phyloP scores from a whole-genome alignment of 371 early-diverging fungal species.

The Mortierella sp. region DNA sequence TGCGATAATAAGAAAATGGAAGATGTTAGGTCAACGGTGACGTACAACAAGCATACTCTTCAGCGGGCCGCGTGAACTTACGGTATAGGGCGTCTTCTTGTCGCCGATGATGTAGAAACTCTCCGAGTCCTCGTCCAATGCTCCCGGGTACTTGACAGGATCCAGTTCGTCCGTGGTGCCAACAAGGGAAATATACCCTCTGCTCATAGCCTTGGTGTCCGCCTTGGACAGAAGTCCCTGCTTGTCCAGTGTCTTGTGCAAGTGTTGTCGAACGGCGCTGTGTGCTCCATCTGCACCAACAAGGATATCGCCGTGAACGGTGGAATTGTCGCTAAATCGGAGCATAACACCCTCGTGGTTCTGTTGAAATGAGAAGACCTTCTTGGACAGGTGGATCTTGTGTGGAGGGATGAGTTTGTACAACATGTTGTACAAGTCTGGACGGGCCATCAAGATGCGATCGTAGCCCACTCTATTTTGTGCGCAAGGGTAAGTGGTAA shows the following conservation, averaged over 20 bases:
- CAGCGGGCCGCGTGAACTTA: background rate
- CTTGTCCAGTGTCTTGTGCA: constrained; percentile 12
- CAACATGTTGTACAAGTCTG: constrained; percentile 18
- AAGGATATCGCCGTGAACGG: constrained; percentile 24
- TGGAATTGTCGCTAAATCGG: constrained; percentile 1
- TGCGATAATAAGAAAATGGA: background rate
- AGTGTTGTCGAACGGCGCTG: constrained; percentile 22
- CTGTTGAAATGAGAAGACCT: background rate
- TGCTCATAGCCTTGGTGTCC: background rate
- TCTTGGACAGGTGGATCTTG: constrained; percentile 21
- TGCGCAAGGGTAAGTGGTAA: background rate
- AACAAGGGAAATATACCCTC: constrained; percentile 17
- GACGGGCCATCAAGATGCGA: constrained; percentile 11
- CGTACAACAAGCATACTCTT: no score
- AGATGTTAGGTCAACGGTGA: background rate
- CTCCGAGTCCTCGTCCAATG: background rate
- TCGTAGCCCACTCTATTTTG: constrained; percentile 4
- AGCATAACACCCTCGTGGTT: constrained; percentile 26
- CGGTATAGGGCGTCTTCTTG: constrained; percentile 2
- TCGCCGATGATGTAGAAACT: background rate
- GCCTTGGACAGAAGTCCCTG: background rate
- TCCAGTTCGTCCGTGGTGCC: constrained; percentile 22
- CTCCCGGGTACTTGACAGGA: constrained; percentile 7
- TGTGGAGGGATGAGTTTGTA: constrained; percentile 3
- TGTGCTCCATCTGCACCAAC: constrained; percentile 40